Evolutionary conservation across 2,329 filamentous ascomycete genomes (phyloP), one percentile per base, ranked within the genome.

Genomic region (Arthrinium phaeospermum): DNA sequence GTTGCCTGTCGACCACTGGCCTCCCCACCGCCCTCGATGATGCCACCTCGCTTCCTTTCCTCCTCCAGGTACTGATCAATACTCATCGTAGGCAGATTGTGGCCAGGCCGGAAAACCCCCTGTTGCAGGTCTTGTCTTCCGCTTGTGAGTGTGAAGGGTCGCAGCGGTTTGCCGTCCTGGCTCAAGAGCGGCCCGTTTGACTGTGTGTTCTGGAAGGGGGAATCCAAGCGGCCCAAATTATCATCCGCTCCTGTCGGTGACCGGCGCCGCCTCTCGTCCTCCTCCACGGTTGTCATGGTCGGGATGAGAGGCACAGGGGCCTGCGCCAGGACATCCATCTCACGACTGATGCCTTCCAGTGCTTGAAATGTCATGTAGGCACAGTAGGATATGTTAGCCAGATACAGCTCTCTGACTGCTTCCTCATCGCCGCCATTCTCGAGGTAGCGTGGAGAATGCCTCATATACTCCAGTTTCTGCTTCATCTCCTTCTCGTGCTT

Each of bases 11-110:
- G 84, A 22, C 89, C 90, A 76, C 91, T 93, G 75, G 92, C 90
- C 78, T 93, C 93, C 24, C 95, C 95, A 44, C 95, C 95, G 47
- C 95, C 96, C 79, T 98, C 93, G 71, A 98, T 94, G 72, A 99
- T 95, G 27, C 94, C 94, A 22, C 96, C 96, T 74, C 93, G 87
- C 76, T 90, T 89, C 79, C 89, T 89, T 85, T 98, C 96, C 82
- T 98, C 96, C 70, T 97, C 96, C 22, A 99, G 86, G 79, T 98
- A 99, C 84, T 99, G 96, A 77, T 99, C 96, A 74, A 99, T 98
- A 1, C 91, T 94, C 96, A 99, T 98, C 3, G 96, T 98, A 0
- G 96, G 96, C 72, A 99, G 85, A 82, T 94, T 98, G 81, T 99
- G 96, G 10, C 96, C 94, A 0, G 94, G 91, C 71, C 94, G 89